Conservation (phyloP, 129 eudicot species). For the Lonicera japonica region DNA sequence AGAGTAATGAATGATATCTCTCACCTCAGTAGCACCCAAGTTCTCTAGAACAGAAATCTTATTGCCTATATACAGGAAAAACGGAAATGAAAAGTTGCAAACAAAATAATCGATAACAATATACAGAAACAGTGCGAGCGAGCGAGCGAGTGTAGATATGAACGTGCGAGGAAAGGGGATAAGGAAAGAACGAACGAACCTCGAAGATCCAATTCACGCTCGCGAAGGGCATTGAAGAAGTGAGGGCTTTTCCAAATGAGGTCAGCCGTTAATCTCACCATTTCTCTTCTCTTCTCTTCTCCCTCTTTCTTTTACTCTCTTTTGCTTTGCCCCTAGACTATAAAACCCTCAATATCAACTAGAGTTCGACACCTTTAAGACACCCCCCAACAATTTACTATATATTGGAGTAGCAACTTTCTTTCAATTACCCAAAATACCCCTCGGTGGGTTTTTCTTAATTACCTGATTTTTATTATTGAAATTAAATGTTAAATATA, state of each 20-base stretch:
- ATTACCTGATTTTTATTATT: too few relatives aligned
- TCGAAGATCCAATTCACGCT: conserved; percentile 96
- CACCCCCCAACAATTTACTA: too few relatives aligned
- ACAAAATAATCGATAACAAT: too few relatives aligned
- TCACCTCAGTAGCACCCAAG: conserved; percentile 95
- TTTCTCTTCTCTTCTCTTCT: conserved; percentile 10
- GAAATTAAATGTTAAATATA: too few relatives aligned
- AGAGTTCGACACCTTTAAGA: too few relatives aligned
- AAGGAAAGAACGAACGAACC: conserved; percentile 49
- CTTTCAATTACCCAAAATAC: too few relatives aligned
- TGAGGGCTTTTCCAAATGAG: conserved; percentile 98
- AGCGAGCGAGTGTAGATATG: neutral
- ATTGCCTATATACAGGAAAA: conserved; percentile 43
- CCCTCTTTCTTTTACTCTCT: neutral
- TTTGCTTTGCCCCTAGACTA: too few relatives aligned
- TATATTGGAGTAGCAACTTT: too few relatives aligned
- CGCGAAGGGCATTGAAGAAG: conserved; percentile 90
- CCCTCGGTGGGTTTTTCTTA: too few relatives aligned
- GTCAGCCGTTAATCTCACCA: conserved; percentile 93
- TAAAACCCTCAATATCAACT: too few relatives aligned
- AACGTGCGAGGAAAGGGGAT: neutral
- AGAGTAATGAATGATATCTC: too few relatives aligned
- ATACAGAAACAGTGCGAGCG: too few relatives aligned
- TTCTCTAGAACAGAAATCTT: conserved; percentile 89
- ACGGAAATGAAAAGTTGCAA: neutral